A percentile compares a stretch with the other conserved stretches of the same genome.
Conservation (phyloP, 1,284 basidiomycete species). For the Pseudomicrostroma phylloplanum region DNA sequence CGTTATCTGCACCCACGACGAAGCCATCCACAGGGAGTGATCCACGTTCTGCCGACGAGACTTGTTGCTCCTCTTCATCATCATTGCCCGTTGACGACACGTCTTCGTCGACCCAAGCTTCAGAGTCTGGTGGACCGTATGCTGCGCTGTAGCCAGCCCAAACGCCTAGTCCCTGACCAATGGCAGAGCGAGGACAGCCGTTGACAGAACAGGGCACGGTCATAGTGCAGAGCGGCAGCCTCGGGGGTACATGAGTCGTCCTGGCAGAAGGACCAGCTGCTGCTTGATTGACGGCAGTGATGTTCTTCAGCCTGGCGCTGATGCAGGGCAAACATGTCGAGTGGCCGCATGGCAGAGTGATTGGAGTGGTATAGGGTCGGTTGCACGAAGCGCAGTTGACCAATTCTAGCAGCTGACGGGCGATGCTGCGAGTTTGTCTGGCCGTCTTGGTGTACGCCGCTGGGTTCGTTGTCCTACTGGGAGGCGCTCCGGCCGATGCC, state of each 20-base stretch:
- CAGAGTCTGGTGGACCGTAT: conserved; percentile 8
- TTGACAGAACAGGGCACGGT: conserved; percentile 33
- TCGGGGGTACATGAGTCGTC: conserved; percentile 28
- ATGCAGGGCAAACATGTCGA: conserved; percentile 36
- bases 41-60: conserved; percentile 18
- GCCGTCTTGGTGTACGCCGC: not conserved
- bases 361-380: conserved; percentile 26
- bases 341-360: conserved; percentile 42
- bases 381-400: conserved; percentile 28
- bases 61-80: conserved; percentile 8
- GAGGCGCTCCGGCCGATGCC: too few relatives aligned
- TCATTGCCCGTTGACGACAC: conserved; percentile 6
- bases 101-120: not conserved
- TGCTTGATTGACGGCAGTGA: conserved; percentile 10
- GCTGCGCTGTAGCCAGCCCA: conserved; percentile 31
- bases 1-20: conserved; percentile 32
- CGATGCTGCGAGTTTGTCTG: not conserved
- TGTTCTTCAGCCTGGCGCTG: not conserved
- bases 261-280: conserved; percentile 14
- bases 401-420: conserved; percentile 18
- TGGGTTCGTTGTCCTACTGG: too few relatives aligned
- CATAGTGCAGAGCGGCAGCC: conserved; percentile 34
- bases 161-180: conserved; percentile 36
- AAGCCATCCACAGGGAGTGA: conserved; percentile 38
- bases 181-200: conserved; percentile 33